Evolutionary conservation across 2,329 filamentous ascomycete species (phyloP).

Genomic region (Coniochaeta hoffmannii): DNA sequence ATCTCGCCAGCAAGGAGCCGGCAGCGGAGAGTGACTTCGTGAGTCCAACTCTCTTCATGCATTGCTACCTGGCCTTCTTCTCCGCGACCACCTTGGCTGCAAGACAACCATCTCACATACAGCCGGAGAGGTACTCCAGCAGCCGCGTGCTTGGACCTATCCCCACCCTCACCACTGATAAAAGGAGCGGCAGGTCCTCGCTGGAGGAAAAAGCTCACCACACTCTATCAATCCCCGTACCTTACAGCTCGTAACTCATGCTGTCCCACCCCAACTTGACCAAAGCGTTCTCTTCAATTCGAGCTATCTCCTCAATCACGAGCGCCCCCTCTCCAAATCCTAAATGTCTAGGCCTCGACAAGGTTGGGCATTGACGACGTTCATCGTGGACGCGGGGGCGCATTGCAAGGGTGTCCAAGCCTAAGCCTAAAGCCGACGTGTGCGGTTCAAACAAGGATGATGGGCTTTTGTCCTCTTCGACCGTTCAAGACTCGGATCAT

Average conservation of each 20-base stretch:
- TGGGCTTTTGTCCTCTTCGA: not conserved
- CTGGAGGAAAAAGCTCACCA: not conserved
- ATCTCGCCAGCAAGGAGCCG: not conserved
- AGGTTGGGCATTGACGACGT: not conserved
- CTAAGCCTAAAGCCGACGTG: not conserved
- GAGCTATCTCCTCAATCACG: not conserved
- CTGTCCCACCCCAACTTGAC: not conserved
- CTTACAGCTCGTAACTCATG: constrained; percentile 2
- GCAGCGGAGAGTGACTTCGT: not conserved
- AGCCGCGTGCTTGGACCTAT: constrained; percentile 3
- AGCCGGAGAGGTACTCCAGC: not conserved
- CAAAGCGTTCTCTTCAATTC: not conserved
- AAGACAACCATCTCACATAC: not conserved
- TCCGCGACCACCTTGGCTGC: not conserved
- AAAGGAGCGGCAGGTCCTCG: not conserved
- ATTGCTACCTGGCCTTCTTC: constrained; percentile 1
- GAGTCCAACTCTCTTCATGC: not conserved
- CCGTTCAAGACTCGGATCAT: not conserved
- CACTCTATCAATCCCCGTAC: not conserved
- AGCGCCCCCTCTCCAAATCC: not conserved
- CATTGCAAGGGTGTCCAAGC: not conserved
- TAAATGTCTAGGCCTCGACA: not conserved
- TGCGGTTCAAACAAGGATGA: not conserved
- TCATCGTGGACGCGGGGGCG: not conserved
- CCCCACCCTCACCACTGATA: not conserved